Conservation (phyloP, 192 early-diverging fungal genomes). For the Coemansia sp. region DNA sequence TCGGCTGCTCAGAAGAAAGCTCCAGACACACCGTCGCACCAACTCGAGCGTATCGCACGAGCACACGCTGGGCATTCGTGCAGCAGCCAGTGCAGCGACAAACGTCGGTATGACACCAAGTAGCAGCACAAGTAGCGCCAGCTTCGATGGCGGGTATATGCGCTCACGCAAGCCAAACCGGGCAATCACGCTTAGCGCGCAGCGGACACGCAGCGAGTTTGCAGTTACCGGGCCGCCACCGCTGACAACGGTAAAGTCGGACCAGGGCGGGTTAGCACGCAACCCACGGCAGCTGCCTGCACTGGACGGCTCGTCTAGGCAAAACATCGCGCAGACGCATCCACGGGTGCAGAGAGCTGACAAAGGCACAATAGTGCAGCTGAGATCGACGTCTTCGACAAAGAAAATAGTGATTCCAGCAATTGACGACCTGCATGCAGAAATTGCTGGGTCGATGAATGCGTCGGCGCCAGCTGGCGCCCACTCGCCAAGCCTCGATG, state of each 20-base stretch:
- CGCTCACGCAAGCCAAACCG: slow-evolving; percentile 40
- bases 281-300: slow-evolving; percentile 5
- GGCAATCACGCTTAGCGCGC: slow-evolving; percentile 42
- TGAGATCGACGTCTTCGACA: slow-evolving; percentile 41
- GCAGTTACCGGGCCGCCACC: slow-evolving; percentile 40
- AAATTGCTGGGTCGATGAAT: slow-evolving; percentile 14
- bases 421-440: slow-evolving; percentile 37
- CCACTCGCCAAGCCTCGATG: neutral
- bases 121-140: slow-evolving; percentile 28
- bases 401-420: slow-evolving; percentile 37
- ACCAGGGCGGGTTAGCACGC: neutral
- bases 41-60: slow-evolving; percentile 12
- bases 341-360: slow-evolving; percentile 42
- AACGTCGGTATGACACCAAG: slow-evolving; percentile 15
- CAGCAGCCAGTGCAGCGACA: neutral
- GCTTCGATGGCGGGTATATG: slow-evolving; percentile 45
- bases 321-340: slow-evolving; percentile 16
- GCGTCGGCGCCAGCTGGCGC: neutral
- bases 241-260: neutral
- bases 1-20: slow-evolving; percentile 39
- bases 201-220: slow-evolving; percentile 47
- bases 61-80: neutral
- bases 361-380: slow-evolving; percentile 53
- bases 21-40: slow-evolving; percentile 15
- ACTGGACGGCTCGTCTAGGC: neutral